Evolutionary conservation across 306 rosid genomes (phyloP), one percentile per base, ranked within the genome.

Genomic region (Cucumis cinereus): DNA sequence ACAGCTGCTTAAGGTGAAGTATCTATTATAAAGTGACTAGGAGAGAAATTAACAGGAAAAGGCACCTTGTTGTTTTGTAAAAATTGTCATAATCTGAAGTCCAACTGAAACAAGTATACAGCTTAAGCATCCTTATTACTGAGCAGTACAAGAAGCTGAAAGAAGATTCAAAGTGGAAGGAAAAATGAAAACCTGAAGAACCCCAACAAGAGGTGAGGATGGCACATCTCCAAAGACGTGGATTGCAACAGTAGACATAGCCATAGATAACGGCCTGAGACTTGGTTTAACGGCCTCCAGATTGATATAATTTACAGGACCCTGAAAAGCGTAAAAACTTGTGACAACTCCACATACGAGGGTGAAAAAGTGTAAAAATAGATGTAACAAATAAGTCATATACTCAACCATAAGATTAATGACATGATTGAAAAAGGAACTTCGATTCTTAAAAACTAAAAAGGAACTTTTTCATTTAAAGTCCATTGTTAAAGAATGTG

Each of bases 181-280:
- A 20, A 41, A 75, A 57, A 24, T 33, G 67, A 84, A 80, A 55
- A 93, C 98, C 93, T 87, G 87, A 77, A 93, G 87, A 84, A 89
- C 76, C 82, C 97, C 98, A 80, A 91, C 91, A 70, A 93, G 92
- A 53, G 97, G 98, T 10, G 97, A 82, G 56, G 98, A 91, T 40
- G 97, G 98, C 22, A 93, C 96, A 78, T 93, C 97, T 60, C 97
- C 97, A 8, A 91, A 85, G 78, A 93, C n/a, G 83, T 93, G 98
- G 79, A 89, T 91, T 35, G 93, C 79, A 58, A 93, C 93, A 2
- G 91, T 88, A 57, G 90, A 87, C 47, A 87, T 83, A 55, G 98
- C 98, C 96, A 93, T 93, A 4, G 98, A 82, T 53, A 93, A 74
- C 7, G 97, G 98, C 84, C 98, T 87, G 86, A 93, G 67, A 81